Base-by-base conservation (phyloP, 192 early-diverging fungal genomes). In the Geranomyces michiganensis region DNA sequence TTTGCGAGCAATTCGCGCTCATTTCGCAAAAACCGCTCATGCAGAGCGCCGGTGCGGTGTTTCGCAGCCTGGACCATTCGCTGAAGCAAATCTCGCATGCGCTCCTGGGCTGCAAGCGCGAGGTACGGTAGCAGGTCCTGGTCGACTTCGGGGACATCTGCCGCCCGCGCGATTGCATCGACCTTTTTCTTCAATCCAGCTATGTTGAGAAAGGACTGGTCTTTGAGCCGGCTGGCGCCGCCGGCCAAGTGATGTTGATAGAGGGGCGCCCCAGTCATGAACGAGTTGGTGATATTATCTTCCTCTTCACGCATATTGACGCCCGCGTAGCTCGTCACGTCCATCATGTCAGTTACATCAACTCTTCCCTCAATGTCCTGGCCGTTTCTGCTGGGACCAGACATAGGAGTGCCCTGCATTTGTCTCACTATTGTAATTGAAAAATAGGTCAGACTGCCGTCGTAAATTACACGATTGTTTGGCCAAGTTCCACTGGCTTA, bases 221-320 rank as follows among this genome's bases (percentile, higher is more conserved):
- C 59, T 30, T 47, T 70, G 31, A 41, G 22, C 0, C 68, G 27
- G 59, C 44, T 70, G 26, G 26, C 62, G 15, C 26, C 27, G n/a
- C 49, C 55, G 14, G 48, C n/a, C 4, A 53, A 7, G n/a, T 53
- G 51, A 29, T 60, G 31, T 29, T 60, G 58, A 29, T 29, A 27
- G 58, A 17, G 15, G 6, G 24, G 58, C 31, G 58, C 47, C 10
- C n/a, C 33, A 15, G 61, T 15, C 29, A 65, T 49, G n/a, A 72
- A 17, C 17, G 62, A 64, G 36, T 59, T 72, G 32, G 59, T 45
- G 17, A 72, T 49, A 31, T 70, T 58, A 36, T 72, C 70, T 21
- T 72, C 70, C 64, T 72, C 70, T 55, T 72, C 70, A 46, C 29
- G 32, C 62, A 72, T 49, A 31, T 72, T 72, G 22, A 72, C 22